These are phyloP conservation scores for Vitis rupestris DNA, from an alignment of 164 flowering plant genomes.

Conservation along the genomic window DNA sequence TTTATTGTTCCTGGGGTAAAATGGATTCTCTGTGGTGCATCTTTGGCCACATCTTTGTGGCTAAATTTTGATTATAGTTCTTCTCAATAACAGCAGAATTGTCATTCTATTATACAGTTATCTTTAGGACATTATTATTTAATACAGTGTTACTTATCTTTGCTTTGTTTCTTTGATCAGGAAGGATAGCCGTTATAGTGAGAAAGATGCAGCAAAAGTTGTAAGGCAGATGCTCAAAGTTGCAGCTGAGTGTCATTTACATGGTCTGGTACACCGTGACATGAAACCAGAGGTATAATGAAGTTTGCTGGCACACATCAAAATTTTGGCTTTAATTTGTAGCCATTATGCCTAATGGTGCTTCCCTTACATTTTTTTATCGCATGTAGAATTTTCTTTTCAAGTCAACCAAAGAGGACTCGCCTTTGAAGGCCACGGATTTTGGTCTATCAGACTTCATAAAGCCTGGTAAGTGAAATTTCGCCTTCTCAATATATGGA, in stretches of 20 bases:
- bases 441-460: conserved; percentile 93
- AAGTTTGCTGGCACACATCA: background rate
- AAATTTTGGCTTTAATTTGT: conserved; percentile 1
- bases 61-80: background rate
- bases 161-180: conserved; percentile 37
- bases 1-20: background rate
- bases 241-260: conserved; percentile 95
- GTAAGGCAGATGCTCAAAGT: conserved; percentile 98
- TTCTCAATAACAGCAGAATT: background rate
- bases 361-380: conserved; percentile 13
- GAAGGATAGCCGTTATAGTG: conserved; percentile 91
- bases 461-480: conserved; percentile 67
- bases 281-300: conserved; percentile 95
- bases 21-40: no score
- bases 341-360: background rate
- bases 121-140: no score
- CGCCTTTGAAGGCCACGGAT: conserved; percentile 78
- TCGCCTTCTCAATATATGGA: background rate
- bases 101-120: background rate
- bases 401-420: conserved; percentile 78
- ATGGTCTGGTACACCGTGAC: conserved; percentile 97
- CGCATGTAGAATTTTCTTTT: conserved; percentile 84
- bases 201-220: conserved; percentile 92
- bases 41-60: background rate
- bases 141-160: background rate